Conservation (phyloP, 768 basidiomycete species). For the Phanerodontia chrysosporium region DNA sequence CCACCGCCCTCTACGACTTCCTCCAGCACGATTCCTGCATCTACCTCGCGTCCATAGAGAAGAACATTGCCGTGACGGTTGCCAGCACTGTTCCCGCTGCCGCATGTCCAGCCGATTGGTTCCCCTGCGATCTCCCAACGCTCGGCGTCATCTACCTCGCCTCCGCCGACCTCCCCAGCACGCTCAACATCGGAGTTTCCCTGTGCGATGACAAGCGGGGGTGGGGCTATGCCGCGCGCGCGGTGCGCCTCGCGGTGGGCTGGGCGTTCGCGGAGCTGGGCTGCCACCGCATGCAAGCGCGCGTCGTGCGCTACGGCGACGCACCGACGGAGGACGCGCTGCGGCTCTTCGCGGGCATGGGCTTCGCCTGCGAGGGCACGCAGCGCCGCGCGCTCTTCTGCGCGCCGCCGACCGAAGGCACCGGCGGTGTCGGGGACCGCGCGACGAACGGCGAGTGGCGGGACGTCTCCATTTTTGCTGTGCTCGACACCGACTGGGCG, state of each 20-base stretch:
- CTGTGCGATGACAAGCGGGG: conserved; percentile 33
- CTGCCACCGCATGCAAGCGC: conserved; percentile 51
- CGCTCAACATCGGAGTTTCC: conserved; percentile 56
- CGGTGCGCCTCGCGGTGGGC: conserved; percentile 39
- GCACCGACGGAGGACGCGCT: conserved; percentile 39
- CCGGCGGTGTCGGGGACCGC: conserved; percentile 25
- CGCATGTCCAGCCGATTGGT: too few relatives aligned
- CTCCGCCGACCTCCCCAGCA: conserved; percentile 25
- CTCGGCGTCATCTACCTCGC: conserved; percentile 20
- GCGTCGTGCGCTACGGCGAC: conserved; percentile 38
- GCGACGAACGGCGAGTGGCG: conserved; percentile 27
- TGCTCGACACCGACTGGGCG: conserved; percentile 24
- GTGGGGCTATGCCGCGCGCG: conserved; percentile 43
- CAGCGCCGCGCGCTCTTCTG: conserved; percentile 45
- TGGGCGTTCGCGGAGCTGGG: conserved; percentile 42
- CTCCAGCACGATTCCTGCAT: conserved; percentile 6
- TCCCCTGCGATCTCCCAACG: too few relatives aligned
- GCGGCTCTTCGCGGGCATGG: conserved; percentile 45
- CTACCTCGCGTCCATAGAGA: conserved; percentile 7
- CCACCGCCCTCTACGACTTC: conserved; percentile 7
- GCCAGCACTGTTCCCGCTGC: too few relatives aligned
- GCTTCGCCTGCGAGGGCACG: conserved; percentile 62
- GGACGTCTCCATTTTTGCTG: conserved; percentile 21
- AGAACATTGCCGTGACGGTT: too few relatives aligned
- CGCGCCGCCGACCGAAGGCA: not conserved